These are phyloP conservation scores for Salinomyces thailandicus DNA, from an alignment of 2,329 filamentous ascomycete genomes.

Conservation along the genomic window DNA sequence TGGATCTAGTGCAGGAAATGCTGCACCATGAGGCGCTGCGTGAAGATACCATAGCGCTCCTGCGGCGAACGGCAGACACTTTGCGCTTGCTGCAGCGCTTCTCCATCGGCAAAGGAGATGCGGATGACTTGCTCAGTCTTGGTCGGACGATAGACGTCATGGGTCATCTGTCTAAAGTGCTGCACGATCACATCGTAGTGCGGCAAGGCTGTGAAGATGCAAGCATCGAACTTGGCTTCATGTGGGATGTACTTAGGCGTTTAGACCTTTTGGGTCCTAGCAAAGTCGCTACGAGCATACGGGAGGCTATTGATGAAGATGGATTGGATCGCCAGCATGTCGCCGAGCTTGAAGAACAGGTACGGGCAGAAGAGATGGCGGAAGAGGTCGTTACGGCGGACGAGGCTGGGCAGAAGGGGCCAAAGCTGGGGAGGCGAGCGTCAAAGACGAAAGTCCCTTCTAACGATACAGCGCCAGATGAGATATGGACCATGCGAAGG, in stretches of 20 bases:
- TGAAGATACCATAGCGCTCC: slow-evolving; percentile 56
- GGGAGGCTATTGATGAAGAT: slow-evolving; percentile 80
- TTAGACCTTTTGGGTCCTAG: slow-evolving; percentile 58
- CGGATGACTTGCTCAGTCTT: slow-evolving; percentile 78
- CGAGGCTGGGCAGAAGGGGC: slow-evolving; percentile 45
- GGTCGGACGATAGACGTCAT: slow-evolving; percentile 72
- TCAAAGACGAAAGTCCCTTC: slow-evolving; percentile 9
- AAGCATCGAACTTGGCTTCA: slow-evolving; percentile 16
- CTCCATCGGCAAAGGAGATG: slow-evolving; percentile 78
- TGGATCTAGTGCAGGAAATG: slow-evolving; percentile 73
- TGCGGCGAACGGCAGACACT: slow-evolving; percentile 71
- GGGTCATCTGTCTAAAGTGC: slow-evolving; percentile 48
- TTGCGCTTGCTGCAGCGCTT: slow-evolving; percentile 90
- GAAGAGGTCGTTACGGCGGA: slow-evolving; percentile 60
- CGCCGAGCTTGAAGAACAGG: slow-evolving; percentile 60
- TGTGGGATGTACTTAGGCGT: slow-evolving; percentile 36
- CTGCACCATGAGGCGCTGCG: slow-evolving; percentile 56
- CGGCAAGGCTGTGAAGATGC: slow-evolving; percentile 26
- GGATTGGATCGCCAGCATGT: slow-evolving; percentile 72
- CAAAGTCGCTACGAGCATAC: slow-evolving; percentile 60
- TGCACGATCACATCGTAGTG: slow-evolving; percentile 25
- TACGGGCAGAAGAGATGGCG: slow-evolving; percentile 61
- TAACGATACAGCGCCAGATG: slow-evolving; percentile 25
- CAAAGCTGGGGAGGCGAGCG: slow-evolving; percentile 16
- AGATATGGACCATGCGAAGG: slow-evolving; percentile 54